Base-by-base conservation (phyloP, 2,329 filamentous ascomycete genomes). In the Claviceps citrina region DNA sequence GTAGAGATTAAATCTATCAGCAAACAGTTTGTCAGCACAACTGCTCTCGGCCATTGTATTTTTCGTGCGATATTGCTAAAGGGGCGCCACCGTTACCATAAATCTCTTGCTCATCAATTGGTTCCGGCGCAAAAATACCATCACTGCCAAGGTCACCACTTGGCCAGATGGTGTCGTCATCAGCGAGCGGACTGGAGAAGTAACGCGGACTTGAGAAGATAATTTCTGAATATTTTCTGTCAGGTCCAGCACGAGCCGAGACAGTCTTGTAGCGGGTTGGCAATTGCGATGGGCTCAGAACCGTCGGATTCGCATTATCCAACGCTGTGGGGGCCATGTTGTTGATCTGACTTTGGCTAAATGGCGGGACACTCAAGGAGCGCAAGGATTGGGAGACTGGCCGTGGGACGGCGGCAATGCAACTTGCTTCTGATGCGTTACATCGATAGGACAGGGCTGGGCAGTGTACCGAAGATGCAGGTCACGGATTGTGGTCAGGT, bases 91-190 rank as follows among this genome's bases (percentile, higher is more conserved):
- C 34, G 66, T 46, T 65, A 91, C 85, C 86, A 57, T 89, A 98
- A 31, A 98, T 89, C 62, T 98, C 91, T 60, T 95, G 91, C 59
- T 93, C 84, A 56, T 98, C 91, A 49, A 98, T 94, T 42, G 83
- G 82, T 51, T 96, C 87, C 27, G 78, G 68, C 1, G 67, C 65
- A 36, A 76, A 70, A 12, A 7, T 12, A 43, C 79, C 74, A 43
- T 77, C 73, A 38, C 74, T 64, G 37, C 59, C 65, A 36, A 63
- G 58, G 16, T 56, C 52, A 38, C 49, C 51, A 30, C 52, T 55
- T 35, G 54, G 51, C 53, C 60, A 62, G 47, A 43, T 37, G 22
- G 44, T 57, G 55, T 55, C 51, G 36, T 60, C 59, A 24, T 55
- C 49, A 47, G 51, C 59, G 48, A 65, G 62, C 5, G 63, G 61